Evolutionary conservation across 2,329 filamentous ascomycete genomes (phyloP).

Genomic region (Aphanocladium album): DNA sequence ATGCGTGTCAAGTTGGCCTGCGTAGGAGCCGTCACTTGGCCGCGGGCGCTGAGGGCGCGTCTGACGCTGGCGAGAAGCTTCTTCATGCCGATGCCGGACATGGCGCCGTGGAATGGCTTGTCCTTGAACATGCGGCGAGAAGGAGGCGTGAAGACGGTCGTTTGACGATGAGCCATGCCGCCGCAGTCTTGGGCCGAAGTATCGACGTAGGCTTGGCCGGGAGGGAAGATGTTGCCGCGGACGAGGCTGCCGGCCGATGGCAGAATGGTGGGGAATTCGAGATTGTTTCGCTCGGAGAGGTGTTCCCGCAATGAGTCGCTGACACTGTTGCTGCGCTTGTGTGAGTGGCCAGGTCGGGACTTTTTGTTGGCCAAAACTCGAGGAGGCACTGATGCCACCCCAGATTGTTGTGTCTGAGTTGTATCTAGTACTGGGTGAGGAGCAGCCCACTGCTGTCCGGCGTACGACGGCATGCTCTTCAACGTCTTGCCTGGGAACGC

Average conservation of each 20-base stretch:
- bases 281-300: slow-evolving; percentile 49
- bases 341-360: slow-evolving; percentile 52
- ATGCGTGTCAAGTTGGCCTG: slow-evolving; percentile 45
- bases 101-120: slow-evolving; percentile 49
- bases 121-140: slow-evolving; percentile 38
- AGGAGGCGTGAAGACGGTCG: slow-evolving; percentile 45
- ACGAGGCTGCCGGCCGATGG: slow-evolving; percentile 80
- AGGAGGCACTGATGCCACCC: slow-evolving; percentile 54
- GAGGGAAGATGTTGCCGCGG: slow-evolving; percentile 77
- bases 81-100: slow-evolving; percentile 72
- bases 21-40: slow-evolving; percentile 38
- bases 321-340: slow-evolving; percentile 83
- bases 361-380: slow-evolving; percentile 55
- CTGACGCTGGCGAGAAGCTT: slow-evolving; percentile 83
- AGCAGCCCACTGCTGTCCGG: slow-evolving; percentile 42
- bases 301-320: slow-evolving; percentile 77
- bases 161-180: slow-evolving; percentile 44
- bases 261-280: slow-evolving; percentile 55
- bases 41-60: slow-evolving; percentile 65
- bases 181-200: slow-evolving; percentile 49
- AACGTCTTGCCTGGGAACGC: slow-evolving; percentile 54
- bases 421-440: slow-evolving; percentile 33
- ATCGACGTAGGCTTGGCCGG: slow-evolving; percentile 75
- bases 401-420: slow-evolving; percentile 36
- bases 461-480: slow-evolving; percentile 34